Evolutionary conservation across 2,329 filamentous ascomycete genomes (phyloP), one percentile per base, ranked within the genome.

Genomic region (Passalora sequoiae): DNA sequence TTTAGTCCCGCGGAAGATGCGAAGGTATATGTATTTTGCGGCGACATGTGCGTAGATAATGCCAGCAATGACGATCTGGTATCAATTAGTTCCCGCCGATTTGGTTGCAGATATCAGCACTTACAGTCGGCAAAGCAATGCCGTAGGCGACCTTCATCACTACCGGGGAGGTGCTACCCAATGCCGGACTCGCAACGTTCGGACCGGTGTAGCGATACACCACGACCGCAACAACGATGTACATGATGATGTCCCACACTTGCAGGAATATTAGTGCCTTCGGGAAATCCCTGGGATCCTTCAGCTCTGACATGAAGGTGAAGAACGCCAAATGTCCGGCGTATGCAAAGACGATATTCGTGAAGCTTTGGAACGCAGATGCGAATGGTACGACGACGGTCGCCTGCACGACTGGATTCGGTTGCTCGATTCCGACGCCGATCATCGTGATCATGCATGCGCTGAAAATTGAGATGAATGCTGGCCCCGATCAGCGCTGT

Each of bases 21-120:
- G 74, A 2, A 79, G 65, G 55, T 83, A 86, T 47, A 86, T 69
- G 55, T 83, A 84, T 54, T 83, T 83, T 38, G 72, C 72, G 1
- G 79, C 79, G 4, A 85, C 76, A 50, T 83, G 79, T 9, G 75
- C 80, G 36, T 84, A 83, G 46, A 86, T 81, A 4, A 84, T 80
- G 41, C 82, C 83, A 0, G 81, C 79, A 38, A 86, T 77, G 39
- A 86, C 69, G 41, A 86, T 85, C 43, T 51, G 29, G n/a, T n/a
- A n/a, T n/a, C n/a, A n/a, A n/a, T n/a, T n/a, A n/a, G n/a, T n/a
- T n/a, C n/a, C n/a, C n/a, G n/a, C n/a, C n/a, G n/a, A n/a, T n/a
- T n/a, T n/a, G n/a, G n/a, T n/a, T n/a, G n/a, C n/a, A n/a, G n/a
- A n/a, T n/a, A n/a, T n/a, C n/a, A n/a, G 10, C n/a, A 46, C 43